Conservation (phyloP, 108 stramenopile genomes). For the Aurantiochytrium sp. region DNA sequence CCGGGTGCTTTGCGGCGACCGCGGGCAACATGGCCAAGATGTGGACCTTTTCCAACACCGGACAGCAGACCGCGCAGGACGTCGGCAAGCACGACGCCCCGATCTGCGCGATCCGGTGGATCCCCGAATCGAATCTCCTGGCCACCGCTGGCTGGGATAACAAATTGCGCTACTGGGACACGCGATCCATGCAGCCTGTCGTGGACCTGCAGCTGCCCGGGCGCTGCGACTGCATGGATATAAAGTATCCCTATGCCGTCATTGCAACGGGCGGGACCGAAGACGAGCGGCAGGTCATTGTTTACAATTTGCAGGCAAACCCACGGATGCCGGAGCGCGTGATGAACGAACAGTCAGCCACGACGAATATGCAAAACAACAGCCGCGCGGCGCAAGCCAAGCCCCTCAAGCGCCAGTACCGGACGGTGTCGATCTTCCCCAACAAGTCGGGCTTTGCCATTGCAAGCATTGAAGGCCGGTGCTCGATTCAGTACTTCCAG, state of each 20-base stretch:
- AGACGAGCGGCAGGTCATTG: conserved; percentile 60
- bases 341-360: conserved; percentile 54
- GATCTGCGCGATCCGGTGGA: conserved; percentile 64
- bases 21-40: not conserved
- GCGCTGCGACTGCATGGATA: conserved; percentile 77
- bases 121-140: conserved; percentile 63
- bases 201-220: conserved; percentile 71
- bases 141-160: conserved; percentile 73
- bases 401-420: conserved; percentile 78
- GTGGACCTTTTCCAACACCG: conserved; percentile 30
- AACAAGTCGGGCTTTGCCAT: conserved; percentile 47
- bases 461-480: conserved; percentile 55
- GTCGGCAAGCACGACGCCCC: conserved; percentile 82
- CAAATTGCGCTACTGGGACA: conserved; percentile 82
- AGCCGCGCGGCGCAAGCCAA: not conserved
- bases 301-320: conserved; percentile 66
- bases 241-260: conserved; percentile 69
- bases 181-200: conserved; percentile 69
- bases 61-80: conserved; percentile 64
- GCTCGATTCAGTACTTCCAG: conserved; percentile 57
- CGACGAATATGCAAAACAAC: not conserved
- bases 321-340: conserved; percentile 63
- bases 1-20: not conserved
- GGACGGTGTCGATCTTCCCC: conserved; percentile 72
- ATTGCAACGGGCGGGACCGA: conserved; percentile 67